Evolutionary conservation across 371 early-diverging fungal genomes (phyloP), one percentile per base, ranked within the genome.

Genomic region (Lichtheimia ramosa): DNA sequence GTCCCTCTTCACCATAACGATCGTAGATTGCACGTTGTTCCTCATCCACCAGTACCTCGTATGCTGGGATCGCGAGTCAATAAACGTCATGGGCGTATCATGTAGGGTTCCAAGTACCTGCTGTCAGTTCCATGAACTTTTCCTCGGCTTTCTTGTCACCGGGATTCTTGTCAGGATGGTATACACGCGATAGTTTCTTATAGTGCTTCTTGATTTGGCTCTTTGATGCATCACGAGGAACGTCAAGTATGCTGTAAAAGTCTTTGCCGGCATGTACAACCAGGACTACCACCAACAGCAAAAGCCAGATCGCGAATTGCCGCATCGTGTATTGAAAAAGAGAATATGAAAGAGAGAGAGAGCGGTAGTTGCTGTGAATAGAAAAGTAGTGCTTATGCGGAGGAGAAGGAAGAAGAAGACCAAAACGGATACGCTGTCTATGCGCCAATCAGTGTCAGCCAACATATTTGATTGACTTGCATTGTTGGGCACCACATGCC

Each of bases 131-230:
- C 61, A 96, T 88, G 67, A 98, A 98, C 73, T 94, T 96, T 51
- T 85, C 87, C 57, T 94, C 88, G 4, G 94, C 92, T 7, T 75
- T 80, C 67, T 86, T 69, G 43, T 88, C 80, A 34, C 89, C 92
- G 10, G 89, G 92, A 72, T 96, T 94, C 83, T 96, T 96, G 74
- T 97, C 98, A 0, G 94, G 93, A 62, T 95, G 94, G 67, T 90
- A 92, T 69, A 89, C 92, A 64, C 86, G 91, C 56, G 91, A 88
- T 59, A 98, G 78, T 61, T 87, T 89, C 59, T 92, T 90, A 80
- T 93, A 99, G 43, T 94, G 92, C 65, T 90, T 91, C 65, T 91
- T 95, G 70, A 99, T 97, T 62, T 97, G 94, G 51, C 84, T 81
- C 63, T 83, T 81, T 13, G 87, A 73, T 12, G 96, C 96, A 27